A percentile compares a stretch with the other conserved stretches of the same genome.
Evolutionary conservation across 225 moss, liverwort and hornwort genomes (phyloP).

Genomic region (Pleurozium schreberi): DNA sequence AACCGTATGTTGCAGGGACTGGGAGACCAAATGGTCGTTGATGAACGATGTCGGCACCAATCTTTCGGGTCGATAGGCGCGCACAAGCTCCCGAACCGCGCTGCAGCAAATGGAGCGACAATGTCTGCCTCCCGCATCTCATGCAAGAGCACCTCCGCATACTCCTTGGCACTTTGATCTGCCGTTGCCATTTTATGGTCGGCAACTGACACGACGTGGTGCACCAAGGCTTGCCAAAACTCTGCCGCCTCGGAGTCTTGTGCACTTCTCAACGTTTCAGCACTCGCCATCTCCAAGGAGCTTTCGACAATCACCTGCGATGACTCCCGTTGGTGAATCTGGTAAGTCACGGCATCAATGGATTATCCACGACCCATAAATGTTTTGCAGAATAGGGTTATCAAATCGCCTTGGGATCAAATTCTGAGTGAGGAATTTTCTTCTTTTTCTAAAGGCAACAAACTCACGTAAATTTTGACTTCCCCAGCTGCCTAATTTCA

Average conservation of each 20-base stretch:
- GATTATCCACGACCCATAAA: not conserved
- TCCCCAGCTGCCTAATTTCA: no score
- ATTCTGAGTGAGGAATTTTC: not conserved
- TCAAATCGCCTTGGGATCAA: not conserved
- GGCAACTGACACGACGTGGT: slow-evolving; percentile 34
- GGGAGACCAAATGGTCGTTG: slow-evolving; percentile 11
- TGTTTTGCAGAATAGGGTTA: not conserved
- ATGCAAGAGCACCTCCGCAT: slow-evolving; percentile 28
- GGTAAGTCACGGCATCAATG: not conserved
- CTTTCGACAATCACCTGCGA: not conserved
- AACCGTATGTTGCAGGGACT: not conserved
- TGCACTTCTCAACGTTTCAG: not conserved
- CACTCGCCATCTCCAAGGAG: not conserved
- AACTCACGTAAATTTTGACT: not conserved
- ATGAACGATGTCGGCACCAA: slow-evolving; percentile 49
- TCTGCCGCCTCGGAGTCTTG: slow-evolving; percentile 32
- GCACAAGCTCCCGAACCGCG: slow-evolving; percentile 57
- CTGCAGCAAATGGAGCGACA: slow-evolving; percentile 35
- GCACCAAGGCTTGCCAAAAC: slow-evolving; percentile 61
- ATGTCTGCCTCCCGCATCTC: slow-evolving; percentile 3
- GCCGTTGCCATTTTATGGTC: slow-evolving; percentile 43
- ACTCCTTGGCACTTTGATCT: slow-evolving; percentile 27
- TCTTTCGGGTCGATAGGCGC: slow-evolving; percentile 47
- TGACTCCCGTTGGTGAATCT: not conserved
- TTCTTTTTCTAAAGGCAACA: not conserved